Conservation (phyloP, 805 yeast genomes). For the Candida jianshihensis region DNA sequence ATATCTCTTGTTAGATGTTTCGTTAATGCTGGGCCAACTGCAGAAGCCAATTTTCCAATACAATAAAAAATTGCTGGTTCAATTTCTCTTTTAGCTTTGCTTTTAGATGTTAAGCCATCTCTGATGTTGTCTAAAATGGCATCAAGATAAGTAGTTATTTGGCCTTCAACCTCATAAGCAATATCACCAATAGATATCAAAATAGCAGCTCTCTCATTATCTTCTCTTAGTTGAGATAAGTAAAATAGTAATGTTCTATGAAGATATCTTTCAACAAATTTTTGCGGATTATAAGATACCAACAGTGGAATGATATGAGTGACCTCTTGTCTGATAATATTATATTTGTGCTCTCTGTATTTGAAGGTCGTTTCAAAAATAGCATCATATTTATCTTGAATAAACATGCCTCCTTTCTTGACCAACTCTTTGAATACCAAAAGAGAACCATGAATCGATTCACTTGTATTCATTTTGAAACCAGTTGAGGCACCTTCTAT, state of each 20-base stretch:
- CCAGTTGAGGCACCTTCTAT: slow-evolving; percentile 63
- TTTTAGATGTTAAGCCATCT: slow-evolving; percentile 56
- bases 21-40: slow-evolving; percentile 90
- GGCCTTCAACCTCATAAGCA: slow-evolving; percentile 66
- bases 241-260: slow-evolving; percentile 75
- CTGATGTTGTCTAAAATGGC: slow-evolving; percentile 78
- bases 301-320: slow-evolving; percentile 75
- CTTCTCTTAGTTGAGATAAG: slow-evolving; percentile 68
- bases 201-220: slow-evolving; percentile 70
- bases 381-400: slow-evolving; percentile 65
- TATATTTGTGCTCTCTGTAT: slow-evolving; percentile 71
- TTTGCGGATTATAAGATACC: slow-evolving; percentile 67
- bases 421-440: slow-evolving; percentile 77
- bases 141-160: slow-evolving; percentile 81
- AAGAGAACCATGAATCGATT: slow-evolving; percentile 80
- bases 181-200: slow-evolving; percentile 80
- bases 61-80: slow-evolving; percentile 88
- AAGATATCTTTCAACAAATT: slow-evolving; percentile 74
- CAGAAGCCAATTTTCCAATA: slow-evolving; percentile 74
- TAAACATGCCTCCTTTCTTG: slow-evolving; percentile 61
- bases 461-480: slow-evolving; percentile 46
- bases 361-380: slow-evolving; percentile 69
- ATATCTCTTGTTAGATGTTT: slow-evolving; percentile 81
- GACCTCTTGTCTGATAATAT: slow-evolving; percentile 77
- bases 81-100: slow-evolving; percentile 57